A percentile compares a stretch with the other conserved stretches of the same genome.
Conservation (phyloP, 2,329 filamentous ascomycete genomes). For the Xylaria sp. region DNA sequence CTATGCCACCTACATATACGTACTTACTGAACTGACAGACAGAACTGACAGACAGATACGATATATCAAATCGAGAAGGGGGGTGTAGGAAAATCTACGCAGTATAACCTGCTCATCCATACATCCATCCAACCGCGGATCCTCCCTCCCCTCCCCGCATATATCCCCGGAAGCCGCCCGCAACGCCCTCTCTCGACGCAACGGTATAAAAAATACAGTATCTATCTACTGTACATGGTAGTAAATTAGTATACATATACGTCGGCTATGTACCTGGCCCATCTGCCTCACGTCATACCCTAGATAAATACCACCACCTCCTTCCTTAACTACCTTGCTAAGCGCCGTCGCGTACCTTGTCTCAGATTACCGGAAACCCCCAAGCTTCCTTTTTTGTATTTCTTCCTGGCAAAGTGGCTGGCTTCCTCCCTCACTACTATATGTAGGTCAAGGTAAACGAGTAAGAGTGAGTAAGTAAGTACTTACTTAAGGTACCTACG, state of each 20-base stretch:
- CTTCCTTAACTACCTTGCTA: not conserved
- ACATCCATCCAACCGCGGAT: constrained; percentile 11
- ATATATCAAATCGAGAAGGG: not conserved
- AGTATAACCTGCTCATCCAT: not conserved
- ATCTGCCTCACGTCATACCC: constrained; percentile 1
- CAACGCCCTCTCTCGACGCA: constrained; percentile 4
- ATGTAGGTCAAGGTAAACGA: too few species aligned
- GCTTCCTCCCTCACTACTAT: too few species aligned
- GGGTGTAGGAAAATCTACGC: not conserved
- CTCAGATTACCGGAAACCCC: not conserved
- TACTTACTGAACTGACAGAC: too few species aligned
- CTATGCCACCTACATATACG: too few species aligned
- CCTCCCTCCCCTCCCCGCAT: not conserved
- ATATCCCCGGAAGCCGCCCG: constrained; percentile 18
- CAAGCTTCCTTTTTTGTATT: not conserved
- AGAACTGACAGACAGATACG: not conserved
- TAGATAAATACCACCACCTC: not conserved
- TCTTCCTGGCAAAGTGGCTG: constrained; percentile 8
- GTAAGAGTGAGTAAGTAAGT: too few species aligned
- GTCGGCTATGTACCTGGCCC: constrained; percentile 17
- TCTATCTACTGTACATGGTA: too few species aligned
- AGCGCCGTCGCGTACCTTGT: constrained; percentile 18
- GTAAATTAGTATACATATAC: not conserved
- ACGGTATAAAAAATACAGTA: not conserved
- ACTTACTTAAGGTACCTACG: too few species aligned